Percentiles rank a stretch among this genome's conserved stretches.
These are phyloP conservation scores for Clitocybe nebularis DNA, from an alignment of 1,284 basidiomycete species.

Conservation along the genomic window DNA sequence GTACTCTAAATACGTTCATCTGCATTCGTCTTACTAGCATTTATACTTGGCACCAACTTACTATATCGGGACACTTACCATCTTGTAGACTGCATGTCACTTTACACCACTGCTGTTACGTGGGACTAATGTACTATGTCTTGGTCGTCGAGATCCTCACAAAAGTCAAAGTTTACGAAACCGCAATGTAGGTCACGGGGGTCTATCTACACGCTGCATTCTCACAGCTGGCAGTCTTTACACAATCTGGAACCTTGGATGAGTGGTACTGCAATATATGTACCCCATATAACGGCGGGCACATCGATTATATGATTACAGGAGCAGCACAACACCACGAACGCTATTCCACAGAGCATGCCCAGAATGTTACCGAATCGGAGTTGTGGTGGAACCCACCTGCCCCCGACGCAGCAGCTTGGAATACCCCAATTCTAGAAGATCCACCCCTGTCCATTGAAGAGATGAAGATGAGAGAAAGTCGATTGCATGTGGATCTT, in stretches of 20 bases:
- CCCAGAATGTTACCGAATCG: constrained; percentile 15
- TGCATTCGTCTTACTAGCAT: too few species aligned
- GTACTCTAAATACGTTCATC: too few species aligned
- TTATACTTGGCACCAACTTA: too few species aligned
- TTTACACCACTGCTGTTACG: too few species aligned
- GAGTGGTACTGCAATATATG: constrained; percentile 34
- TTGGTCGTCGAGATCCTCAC: constrained; percentile 9
- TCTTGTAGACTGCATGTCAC: too few species aligned
- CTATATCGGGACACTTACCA: too few species aligned
- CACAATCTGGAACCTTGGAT: constrained; percentile 17
- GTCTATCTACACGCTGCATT: background rate
- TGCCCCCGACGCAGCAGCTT: constrained; percentile 13
- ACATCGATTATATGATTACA: constrained; percentile 22
- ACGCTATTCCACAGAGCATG: constrained; percentile 21
- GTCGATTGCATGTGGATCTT: constrained; percentile 45
- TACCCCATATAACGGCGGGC: constrained; percentile 15
- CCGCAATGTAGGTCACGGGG: constrained; percentile 14
- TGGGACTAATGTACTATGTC: constrained; percentile 16
- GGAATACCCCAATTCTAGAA: constrained; percentile 16
- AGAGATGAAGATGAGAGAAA: constrained; percentile 46
- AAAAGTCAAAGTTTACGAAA: constrained; percentile 9
- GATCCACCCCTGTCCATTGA: constrained; percentile 28
- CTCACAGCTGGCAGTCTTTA: constrained; percentile 25
- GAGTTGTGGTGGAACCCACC: constrained; percentile 20
- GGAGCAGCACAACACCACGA: constrained; percentile 26